phyloP scores from a whole-genome alignment of 2,329 filamentous ascomycete species.

The Pseudogymnoascus sp. region DNA sequence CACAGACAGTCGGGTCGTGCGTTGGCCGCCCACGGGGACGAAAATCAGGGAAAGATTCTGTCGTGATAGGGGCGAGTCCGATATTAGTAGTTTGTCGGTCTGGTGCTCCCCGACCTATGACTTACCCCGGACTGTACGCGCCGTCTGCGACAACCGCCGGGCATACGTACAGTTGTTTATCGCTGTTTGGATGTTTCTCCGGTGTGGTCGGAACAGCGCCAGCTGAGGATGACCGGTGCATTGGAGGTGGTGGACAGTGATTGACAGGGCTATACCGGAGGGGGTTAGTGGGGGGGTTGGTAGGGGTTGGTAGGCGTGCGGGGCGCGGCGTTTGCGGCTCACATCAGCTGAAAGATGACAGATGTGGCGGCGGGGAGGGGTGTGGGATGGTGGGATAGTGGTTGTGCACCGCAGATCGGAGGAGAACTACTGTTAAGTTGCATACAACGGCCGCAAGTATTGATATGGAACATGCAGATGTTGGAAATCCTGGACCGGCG shows the following conservation, averaged over 20 bases:
- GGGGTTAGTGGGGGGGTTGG: not conserved
- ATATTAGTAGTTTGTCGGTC: not conserved
- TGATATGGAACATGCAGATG: not conserved
- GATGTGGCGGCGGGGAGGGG: not conserved
- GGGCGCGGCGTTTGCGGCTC: not conserved
- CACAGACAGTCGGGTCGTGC: not conserved
- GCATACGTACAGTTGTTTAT: not conserved
- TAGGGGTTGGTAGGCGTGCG: not conserved
- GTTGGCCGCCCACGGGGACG: not conserved
- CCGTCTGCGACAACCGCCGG: not conserved
- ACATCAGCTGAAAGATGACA: slow-evolving; percentile 7
- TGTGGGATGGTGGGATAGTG: not conserved
- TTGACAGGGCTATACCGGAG: not conserved
- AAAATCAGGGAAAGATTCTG: not conserved
- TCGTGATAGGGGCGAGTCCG: not conserved
- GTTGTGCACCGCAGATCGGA: not conserved
- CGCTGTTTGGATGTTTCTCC: not conserved
- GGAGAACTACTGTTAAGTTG: not conserved
- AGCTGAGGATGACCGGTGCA: not conserved
- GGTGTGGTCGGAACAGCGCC: not conserved
- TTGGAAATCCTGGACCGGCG: not conserved
- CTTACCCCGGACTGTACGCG: not conserved
- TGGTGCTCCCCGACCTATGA: not conserved
- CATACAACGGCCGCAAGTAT: not conserved
- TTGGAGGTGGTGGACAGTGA: not conserved